phyloP scores from a whole-genome alignment of 805 yeast species.

The Candida taoyuanica region DNA sequence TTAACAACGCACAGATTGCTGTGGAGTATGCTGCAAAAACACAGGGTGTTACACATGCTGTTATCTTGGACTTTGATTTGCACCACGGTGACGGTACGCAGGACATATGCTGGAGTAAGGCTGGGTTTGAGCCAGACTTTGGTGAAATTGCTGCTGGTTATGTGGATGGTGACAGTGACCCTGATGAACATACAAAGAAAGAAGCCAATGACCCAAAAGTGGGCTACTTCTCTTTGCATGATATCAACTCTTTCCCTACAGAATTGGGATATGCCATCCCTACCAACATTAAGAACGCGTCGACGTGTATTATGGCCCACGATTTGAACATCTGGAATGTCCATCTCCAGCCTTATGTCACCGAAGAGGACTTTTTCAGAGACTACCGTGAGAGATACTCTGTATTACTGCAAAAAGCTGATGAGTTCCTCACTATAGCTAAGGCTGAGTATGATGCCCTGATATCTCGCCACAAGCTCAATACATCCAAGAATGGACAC shows the following conservation, averaged over 20 bases:
- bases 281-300: slow-evolving; percentile 67
- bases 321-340: slow-evolving; percentile 80
- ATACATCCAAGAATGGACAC: slow-evolving; percentile 1
- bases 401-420: slow-evolving; percentile 59
- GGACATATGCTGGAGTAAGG: slow-evolving; percentile 78
- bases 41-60: slow-evolving; percentile 72
- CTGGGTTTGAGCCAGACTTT: slow-evolving; percentile 51
- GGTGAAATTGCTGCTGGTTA: slow-evolving; percentile 32
- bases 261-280: slow-evolving; percentile 73
- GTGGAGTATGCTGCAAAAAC: slow-evolving; percentile 66
- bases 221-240: slow-evolving; percentile 82
- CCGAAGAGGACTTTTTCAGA: slow-evolving; percentile 59
- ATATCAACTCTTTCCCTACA: slow-evolving; percentile 81
- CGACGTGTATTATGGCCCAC: slow-evolving; percentile 73
- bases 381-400: slow-evolving; percentile 59
- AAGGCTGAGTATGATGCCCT: slow-evolving; percentile 37
- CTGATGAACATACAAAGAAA: slow-evolving; percentile 40
- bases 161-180: slow-evolving; percentile 23
- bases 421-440: slow-evolving; percentile 52
- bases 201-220: slow-evolving; percentile 49
- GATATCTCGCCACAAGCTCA: slow-evolving; percentile 1
- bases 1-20: slow-evolving; percentile 78
- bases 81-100: slow-evolving; percentile 92
- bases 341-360: slow-evolving; percentile 62
- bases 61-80: slow-evolving; percentile 74